Percentiles rank a stretch among this genome's conserved stretches.
Conservation (phyloP, 148 eudicot species). For the Heliosperma pusillum region DNA sequence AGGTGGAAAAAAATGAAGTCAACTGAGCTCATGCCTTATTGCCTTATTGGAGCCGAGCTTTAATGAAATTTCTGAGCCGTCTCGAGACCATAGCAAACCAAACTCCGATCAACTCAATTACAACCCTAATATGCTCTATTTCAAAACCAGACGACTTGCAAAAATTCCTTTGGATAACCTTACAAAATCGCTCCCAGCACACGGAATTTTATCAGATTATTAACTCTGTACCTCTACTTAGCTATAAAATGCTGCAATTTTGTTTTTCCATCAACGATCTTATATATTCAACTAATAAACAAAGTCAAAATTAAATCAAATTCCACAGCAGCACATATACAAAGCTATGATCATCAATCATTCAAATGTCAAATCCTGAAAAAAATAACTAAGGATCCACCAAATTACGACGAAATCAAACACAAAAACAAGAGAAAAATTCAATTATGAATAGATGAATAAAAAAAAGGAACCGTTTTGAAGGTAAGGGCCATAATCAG, state of each 20-base stretch:
- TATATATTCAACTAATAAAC: background rate
- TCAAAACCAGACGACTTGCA: background rate
- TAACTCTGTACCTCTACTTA: background rate
- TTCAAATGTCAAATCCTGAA: background rate
- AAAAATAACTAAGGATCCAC: background rate
- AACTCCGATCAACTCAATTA: background rate
- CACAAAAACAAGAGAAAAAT: background rate
- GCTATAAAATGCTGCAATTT: background rate
- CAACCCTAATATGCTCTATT: background rate
- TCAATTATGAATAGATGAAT: background rate
- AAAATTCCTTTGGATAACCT: background rate
- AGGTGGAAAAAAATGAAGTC: background rate
- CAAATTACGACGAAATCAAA: background rate
- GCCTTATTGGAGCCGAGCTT: background rate
- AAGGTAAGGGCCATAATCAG: constrained; percentile 85
- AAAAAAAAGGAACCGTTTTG: constrained; percentile 54
- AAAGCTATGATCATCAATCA: background rate
- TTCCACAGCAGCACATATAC: background rate
- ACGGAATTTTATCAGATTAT: background rate
- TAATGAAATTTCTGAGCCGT: background rate
- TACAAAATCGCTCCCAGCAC: too few species aligned
- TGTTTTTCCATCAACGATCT: background rate
- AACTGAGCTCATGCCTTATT: too few species aligned
- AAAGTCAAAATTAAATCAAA: background rate
- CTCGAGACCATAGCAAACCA: background rate